Evolutionary conservation across 192 early-diverging fungal species (phyloP), one percentile per base, ranked within the genome.

Genomic region (Geranomyces michiganensis): DNA sequence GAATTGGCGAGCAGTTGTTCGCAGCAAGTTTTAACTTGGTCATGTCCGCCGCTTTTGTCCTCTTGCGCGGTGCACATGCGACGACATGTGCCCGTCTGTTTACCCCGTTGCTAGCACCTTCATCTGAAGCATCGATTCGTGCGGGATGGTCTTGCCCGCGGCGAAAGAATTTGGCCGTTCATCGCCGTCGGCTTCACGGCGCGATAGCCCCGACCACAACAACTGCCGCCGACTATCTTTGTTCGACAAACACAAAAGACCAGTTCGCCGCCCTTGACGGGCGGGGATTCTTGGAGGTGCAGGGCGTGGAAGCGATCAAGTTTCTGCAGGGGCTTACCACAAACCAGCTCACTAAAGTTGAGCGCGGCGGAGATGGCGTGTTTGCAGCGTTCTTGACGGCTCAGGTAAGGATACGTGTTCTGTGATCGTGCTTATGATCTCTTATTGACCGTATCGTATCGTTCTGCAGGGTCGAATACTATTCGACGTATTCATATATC

Each of bases 271-370:
- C 13, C 5, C 33, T 71, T n/a, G 29, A 41, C 62, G 48, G 51
- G 8, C 71, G 79, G 22, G 76, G 68, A 1, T 51, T 82, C 19
- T 7, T 83, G 14, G 51, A 63, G 14, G 44, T 83, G 21, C 59
- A 78, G 4, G 96, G 96, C 1, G 26, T 72, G 26, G 94, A 94
- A 66, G 85, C 92, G 1, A 65, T 82, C 60, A 90, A 91, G 78
- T 99, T 95, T 68, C 80, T 99, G 56, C 94, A 99, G 65, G 94
- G 95, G 10, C 81, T 97, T 66, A 90, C 89, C 63, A 96, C 94
- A 33, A 96, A 96, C 81, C 82, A 96, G 70, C 94, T 96, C 86
- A 73, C 81, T 22, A 62, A 47, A 32, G 79, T 96, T 26, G 88
- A 87, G 31, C 74, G 79, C 15, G 90, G 91, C 48, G 90, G 93